Percentiles rank a stretch among this genome's conserved stretches.
These are phyloP conservation scores for Pyrenopolyporus hunteri DNA, from an alignment of 495 filamentous ascomycete genomes.

Conservation along the genomic window DNA sequence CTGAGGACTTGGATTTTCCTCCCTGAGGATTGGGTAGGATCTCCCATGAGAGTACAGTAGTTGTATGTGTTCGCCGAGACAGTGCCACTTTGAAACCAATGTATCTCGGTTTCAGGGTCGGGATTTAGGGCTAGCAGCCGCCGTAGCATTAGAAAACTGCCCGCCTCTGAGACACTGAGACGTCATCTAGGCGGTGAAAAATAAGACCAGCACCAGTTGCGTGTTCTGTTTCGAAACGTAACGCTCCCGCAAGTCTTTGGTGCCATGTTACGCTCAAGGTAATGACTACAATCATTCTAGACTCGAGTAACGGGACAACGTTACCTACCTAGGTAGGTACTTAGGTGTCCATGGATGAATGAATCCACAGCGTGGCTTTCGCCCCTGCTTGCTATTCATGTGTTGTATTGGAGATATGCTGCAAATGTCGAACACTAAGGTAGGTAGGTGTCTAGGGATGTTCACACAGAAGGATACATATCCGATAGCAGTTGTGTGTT, in stretches of 20 bases:
- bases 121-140: slow-evolving; percentile 34
- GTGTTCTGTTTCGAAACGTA: slow-evolving; percentile 17
- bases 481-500: slow-evolving; percentile 9
- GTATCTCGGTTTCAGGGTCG: slow-evolving; percentile 24
- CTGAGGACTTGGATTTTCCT: neutral
- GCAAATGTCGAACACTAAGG: too few species aligned
- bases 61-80: slow-evolving; percentile 26
- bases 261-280: too few species aligned
- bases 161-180: slow-evolving; percentile 27
- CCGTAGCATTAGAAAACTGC: slow-evolving; percentile 16
- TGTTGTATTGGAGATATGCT: neutral
- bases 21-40: neutral
- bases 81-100: slow-evolving; percentile 35
- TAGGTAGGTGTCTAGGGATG: too few species aligned
- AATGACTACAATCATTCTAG: too few species aligned
- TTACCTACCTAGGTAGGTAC: too few species aligned
- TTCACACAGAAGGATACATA: slow-evolving; percentile 21
- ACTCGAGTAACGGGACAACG: too few species aligned
- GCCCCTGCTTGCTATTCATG: neutral
- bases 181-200: slow-evolving; percentile 19
- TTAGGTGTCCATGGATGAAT: neutral
- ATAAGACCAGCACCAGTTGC: neutral
- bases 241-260: neutral
- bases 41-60: neutral
- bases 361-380: neutral